Base-by-base conservation (phyloP, 148 eudicot genomes). In the Rheum nobile region DNA sequence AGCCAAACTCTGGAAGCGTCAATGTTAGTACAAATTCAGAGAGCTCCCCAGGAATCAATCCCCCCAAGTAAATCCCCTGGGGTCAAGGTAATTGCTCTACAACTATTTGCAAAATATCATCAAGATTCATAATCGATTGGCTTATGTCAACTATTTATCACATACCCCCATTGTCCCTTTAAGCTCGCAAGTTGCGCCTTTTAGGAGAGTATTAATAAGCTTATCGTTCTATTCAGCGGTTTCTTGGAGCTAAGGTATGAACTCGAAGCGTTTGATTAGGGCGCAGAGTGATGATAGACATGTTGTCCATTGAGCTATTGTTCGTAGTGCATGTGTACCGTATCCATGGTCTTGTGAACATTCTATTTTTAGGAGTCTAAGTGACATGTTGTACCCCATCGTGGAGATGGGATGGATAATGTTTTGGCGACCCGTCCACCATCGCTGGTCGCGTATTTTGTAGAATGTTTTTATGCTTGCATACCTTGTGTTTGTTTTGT, bases 211-310 rank as follows among this genome's bases (percentile, higher is more conserved):
- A 1, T 21, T 52, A 24, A 52, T 52, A 6, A n/a, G 16, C 24
- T 52, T 52, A 6, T 52, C 9, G 8, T 52, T 52, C 8, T 52
- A 52, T 52, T 32, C 65, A 57, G 65, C 65, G 65, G 5, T 57
- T 57, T 57, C 65, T 57, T 57, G 65, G 65, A 24, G 65, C 65
- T 10, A 57, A 13, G 32, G 65, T 57, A 26, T 57, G 65, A 57
- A 57, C 31, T 57, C 8, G 65, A 55, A 8, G 14, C 21, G 32
- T 24, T 8, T 12, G 57, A 3, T 50, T 1, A 50, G 22, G 8
- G 24, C 3, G 24, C 24, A 19, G 24, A 50, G 57, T 50, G 57
- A 50, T 7, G 57, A 50, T 50, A 21, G 55, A 50, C 24, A 43
- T 43, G 1, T 2, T 43, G 47, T 10, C 17, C 47, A 43, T 50